These are phyloP conservation scores for Cucumis variabilis DNA, from an alignment of 331 rosid genomes.

Conservation along the genomic window DNA sequence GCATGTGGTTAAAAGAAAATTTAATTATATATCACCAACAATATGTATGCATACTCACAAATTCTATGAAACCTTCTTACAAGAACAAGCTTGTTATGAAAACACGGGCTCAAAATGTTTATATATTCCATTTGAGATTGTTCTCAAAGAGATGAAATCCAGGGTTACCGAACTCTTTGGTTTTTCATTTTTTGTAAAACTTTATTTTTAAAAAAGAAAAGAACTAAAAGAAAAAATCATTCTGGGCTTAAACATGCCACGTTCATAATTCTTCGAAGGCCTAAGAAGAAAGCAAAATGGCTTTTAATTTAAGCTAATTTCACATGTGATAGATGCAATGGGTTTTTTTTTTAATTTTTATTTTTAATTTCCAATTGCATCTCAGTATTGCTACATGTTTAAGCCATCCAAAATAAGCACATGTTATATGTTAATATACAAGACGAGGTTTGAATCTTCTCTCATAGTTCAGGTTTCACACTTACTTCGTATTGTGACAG, in stretches of 20 bases:
- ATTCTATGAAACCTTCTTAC: not conserved
- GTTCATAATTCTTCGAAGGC: not conserved
- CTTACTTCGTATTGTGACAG: not conserved
- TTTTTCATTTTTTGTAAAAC: too few species aligned
- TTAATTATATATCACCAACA: too few species aligned
- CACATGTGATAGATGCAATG: not conserved
- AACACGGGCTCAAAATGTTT: not conserved
- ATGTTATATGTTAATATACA: not conserved
- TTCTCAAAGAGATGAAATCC: too few species aligned
- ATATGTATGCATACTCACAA: not conserved
- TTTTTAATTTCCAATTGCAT: not conserved
- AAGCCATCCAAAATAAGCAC: not conserved
- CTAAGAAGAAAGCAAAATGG: not conserved
- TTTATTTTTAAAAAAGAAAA: too few species aligned
- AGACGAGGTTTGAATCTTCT: not conserved
- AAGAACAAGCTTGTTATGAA: too few species aligned
- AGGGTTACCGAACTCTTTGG: too few species aligned
- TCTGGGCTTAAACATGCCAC: too few species aligned
- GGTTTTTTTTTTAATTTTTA: too few species aligned
- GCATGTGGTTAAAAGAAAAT: too few species aligned
- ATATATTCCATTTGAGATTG: too few species aligned
- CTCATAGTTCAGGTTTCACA: not conserved
- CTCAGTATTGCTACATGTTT: not conserved
- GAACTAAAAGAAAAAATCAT: too few species aligned
- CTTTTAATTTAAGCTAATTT: not conserved